Percentiles rank a stretch among this genome's conserved stretches.
phyloP scores from a whole-genome alignment of 176 grass and related monocot genomes.

The Oryza meyeriana region DNA sequence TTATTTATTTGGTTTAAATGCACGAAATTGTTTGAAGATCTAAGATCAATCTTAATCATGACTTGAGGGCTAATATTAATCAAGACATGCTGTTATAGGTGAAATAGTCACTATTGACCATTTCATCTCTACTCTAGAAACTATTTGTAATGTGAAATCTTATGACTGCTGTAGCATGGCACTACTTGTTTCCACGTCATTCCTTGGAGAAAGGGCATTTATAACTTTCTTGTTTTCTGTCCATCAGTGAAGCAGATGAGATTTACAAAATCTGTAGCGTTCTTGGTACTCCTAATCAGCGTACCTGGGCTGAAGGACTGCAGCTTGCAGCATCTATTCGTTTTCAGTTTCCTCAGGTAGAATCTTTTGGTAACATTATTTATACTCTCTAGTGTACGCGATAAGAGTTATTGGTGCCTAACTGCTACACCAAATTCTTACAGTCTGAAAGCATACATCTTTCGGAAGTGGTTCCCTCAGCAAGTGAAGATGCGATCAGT shows the following conservation, averaged over 20 bases:
- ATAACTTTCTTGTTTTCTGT: conserved; percentile 22
- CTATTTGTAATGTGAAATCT: neutral
- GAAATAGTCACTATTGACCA: neutral
- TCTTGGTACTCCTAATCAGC: conserved; percentile 73
- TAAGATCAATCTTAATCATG: neutral
- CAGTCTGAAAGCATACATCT: conserved; percentile 65
- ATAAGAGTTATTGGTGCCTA: conserved; percentile 15
- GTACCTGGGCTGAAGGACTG: conserved; percentile 83
- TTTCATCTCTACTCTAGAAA: neutral
- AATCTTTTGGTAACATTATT: neutral
- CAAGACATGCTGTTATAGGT: neutral
- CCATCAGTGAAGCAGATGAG: conserved; percentile 79
- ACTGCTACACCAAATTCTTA: conserved; percentile 1
- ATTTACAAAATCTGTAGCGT: conserved; percentile 95
- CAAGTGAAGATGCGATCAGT: conserved; percentile 73
- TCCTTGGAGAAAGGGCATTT: neutral
- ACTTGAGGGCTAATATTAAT: neutral
- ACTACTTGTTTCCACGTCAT: neutral
- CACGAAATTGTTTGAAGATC: neutral
- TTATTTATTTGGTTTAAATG: neutral
- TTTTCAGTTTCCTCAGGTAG: conserved; percentile 89
- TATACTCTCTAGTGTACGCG: neutral
- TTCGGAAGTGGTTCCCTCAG: conserved; percentile 65
- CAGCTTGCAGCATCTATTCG: conserved; percentile 68
- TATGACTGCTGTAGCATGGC: neutral